Conservation (phyloP, 2,329 filamentous ascomycete species). For the Trichoderma arundinaceum region DNA sequence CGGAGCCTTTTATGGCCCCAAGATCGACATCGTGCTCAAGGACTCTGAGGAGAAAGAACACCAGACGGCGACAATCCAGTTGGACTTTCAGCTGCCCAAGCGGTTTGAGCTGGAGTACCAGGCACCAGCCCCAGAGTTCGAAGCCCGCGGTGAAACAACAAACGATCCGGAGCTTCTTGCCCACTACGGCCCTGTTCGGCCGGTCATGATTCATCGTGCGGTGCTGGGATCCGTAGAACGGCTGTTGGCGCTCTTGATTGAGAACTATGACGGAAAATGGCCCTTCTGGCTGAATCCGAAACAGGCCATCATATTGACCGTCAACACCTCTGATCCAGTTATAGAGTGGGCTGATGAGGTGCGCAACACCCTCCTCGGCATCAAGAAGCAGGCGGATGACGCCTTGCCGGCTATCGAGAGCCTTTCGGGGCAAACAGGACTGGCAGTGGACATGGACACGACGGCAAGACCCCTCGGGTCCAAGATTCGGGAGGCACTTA, state of each 20-base stretch:
- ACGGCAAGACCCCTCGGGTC: slow-evolving; percentile 66
- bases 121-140: slow-evolving; percentile 68
- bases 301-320: slow-evolving; percentile 75
- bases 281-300: slow-evolving; percentile 88
- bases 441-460: slow-evolving; percentile 73
- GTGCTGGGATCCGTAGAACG: slow-evolving; percentile 85
- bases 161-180: slow-evolving; percentile 54
- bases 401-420: slow-evolving; percentile 48
- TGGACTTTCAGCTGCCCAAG: slow-evolving; percentile 87
- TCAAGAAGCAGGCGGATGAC: slow-evolving; percentile 38
- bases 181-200: slow-evolving; percentile 64
- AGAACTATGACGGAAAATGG: slow-evolving; percentile 80
- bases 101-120: slow-evolving; percentile 79
- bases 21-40: slow-evolving; percentile 84
- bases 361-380: slow-evolving; percentile 59
- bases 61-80: slow-evolving; percentile 86
- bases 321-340: slow-evolving; percentile 66
- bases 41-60: slow-evolving; percentile 86
- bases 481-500: slow-evolving; percentile 75
- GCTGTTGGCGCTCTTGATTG: slow-evolving; percentile 83
- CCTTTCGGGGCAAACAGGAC: slow-evolving; percentile 60
- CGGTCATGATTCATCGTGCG: slow-evolving; percentile 84
- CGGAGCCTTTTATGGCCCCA: slow-evolving; percentile 89
- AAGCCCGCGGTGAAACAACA: slow-evolving; percentile 59
- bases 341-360: slow-evolving; percentile 55